These are phyloP conservation scores for Lonicera japonica DNA, from an alignment of 129 eudicot species.

Conservation along the genomic window DNA sequence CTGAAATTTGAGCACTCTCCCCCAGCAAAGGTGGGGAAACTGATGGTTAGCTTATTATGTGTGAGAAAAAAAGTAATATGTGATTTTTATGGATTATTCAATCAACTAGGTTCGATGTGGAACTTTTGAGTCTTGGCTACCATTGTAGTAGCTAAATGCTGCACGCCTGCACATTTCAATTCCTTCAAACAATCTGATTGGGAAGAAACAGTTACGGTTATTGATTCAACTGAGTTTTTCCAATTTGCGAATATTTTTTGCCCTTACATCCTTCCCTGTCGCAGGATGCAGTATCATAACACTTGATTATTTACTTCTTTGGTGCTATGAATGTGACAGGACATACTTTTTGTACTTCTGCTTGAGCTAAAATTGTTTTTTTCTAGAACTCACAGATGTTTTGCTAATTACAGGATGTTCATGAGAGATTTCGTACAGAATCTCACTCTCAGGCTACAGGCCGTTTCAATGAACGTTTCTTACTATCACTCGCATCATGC, in stretches of 20 bases:
- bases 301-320: not conserved
- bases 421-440: constrained; percentile 86
- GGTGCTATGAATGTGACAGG: constrained; percentile 8
- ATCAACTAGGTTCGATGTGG: not conserved
- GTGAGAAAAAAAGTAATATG: not conserved
- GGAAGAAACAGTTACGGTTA: not conserved
- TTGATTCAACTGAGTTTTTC: not conserved
- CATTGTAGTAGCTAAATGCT: not conserved
- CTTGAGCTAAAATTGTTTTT: not conserved
- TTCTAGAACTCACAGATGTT: constrained; percentile 13
- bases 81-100: not conserved
- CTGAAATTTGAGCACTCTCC: not conserved
- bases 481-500: constrained; percentile 83
- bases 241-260: not conserved
- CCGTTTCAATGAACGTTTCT: constrained; percentile 89
- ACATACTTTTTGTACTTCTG: not conserved
- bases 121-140: not conserved
- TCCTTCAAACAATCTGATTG: not conserved
- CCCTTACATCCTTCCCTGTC: not conserved
- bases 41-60: too few relatives aligned
- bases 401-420: constrained; percentile 72
- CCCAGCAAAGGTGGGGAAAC: not conserved
- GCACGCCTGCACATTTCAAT: not conserved
- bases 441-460: constrained; percentile 78
- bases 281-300: not conserved